These are phyloP conservation scores for Fragaria nilgerrensis DNA, from an alignment of 306 rosid species.

Conservation along the genomic window DNA sequence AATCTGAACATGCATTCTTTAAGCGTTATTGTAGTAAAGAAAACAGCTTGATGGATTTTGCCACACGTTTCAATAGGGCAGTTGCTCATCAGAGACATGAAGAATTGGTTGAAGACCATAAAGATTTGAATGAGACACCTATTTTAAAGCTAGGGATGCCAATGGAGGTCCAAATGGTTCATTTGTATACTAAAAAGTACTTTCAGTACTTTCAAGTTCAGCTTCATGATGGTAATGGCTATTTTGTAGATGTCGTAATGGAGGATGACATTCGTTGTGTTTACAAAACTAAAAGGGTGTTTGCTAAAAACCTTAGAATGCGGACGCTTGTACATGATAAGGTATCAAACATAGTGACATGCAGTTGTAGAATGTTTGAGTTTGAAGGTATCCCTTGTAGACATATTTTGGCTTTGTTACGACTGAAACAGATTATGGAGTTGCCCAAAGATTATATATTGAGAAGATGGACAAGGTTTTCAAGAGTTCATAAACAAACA, in stretches of 20 bases:
- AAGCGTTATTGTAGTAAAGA: neutral
- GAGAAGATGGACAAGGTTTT: no score
- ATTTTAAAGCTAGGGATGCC: neutral
- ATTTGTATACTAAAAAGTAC: neutral
- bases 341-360: no score
- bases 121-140: neutral
- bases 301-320: neutral
- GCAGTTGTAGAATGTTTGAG: no score
- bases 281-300: neutral
- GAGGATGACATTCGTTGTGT: neutral
- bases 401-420: no score
- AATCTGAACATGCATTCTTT: neutral
- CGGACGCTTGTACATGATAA: neutral
- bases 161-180: neutral
- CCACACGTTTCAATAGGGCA: neutral
- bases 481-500: no score
- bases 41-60: neutral
- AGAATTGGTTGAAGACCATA: neutral
- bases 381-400: no score
- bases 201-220: neutral
- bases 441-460: no score
- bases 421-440: no score
- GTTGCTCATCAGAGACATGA: neutral
- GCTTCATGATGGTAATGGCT: neutral
- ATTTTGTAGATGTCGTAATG: neutral